These are phyloP conservation scores for Lasiodiplodia hormozganensis DNA, from an alignment of 2,329 filamentous ascomycete genomes.

Conservation along the genomic window DNA sequence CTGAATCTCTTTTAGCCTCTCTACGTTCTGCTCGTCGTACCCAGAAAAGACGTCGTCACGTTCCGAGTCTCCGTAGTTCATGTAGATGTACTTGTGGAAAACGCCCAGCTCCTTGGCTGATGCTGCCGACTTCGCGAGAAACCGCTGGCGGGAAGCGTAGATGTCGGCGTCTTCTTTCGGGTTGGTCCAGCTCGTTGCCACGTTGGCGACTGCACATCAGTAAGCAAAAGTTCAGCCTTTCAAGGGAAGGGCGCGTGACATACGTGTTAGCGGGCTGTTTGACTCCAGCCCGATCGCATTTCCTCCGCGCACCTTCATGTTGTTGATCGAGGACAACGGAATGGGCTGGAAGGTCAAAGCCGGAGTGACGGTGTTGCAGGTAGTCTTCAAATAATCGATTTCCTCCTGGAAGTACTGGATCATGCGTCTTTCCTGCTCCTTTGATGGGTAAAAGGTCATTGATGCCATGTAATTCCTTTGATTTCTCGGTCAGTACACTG, in stretches of 20 bases:
- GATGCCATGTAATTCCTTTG: conserved; percentile 23
- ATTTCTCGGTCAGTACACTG: background rate
- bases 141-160: background rate
- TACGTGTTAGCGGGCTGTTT: conserved; percentile 2
- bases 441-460: background rate
- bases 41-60: conserved; percentile 33
- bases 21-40: conserved; percentile 34
- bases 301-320: background rate
- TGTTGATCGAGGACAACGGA: background rate
- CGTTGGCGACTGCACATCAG: background rate
- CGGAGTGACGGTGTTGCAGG: background rate
- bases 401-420: conserved; percentile 13
- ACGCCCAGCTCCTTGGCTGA: background rate
- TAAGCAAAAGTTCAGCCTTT: background rate
- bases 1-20: conserved; percentile 27
- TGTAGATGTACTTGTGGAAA: conserved; percentile 19
- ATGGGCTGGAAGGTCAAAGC: conserved; percentile 19
- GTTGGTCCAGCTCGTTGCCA: background rate
- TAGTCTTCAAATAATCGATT: background rate
- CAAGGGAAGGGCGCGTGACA: background rate
- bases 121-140: background rate
- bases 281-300: conserved; percentile 13
- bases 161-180: conserved; percentile 1
- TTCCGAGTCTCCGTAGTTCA: conserved; percentile 21
- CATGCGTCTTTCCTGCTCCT: conserved; percentile 3